Base-by-base conservation (phyloP, 805 yeast species). In the Lipomyces oligophaga region DNA sequence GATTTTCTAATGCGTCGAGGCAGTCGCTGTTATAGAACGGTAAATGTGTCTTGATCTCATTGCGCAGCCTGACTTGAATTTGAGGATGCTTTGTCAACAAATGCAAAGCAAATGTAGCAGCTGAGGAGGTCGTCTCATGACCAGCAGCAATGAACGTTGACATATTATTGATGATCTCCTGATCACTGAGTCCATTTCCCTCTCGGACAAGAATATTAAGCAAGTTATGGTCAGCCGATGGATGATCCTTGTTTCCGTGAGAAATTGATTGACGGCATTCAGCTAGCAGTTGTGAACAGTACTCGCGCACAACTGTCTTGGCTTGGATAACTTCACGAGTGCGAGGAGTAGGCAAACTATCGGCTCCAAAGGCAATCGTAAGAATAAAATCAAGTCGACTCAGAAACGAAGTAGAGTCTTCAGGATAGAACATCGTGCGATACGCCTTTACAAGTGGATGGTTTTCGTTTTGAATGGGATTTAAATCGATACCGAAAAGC, bases 121-220 rank as follows among this genome's bases (percentile, higher is more conserved):
- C 37, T 3, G 56, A 32, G 7, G 56, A 47, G 19, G 53, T 47
- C 2, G 56, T 52, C 34, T 52, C 56, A 24, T 52, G 56, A 11
- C 56, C 56, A 2, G 41, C 34, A n/a, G 32, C 16, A 11, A 24
- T 21, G n/a, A 42, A 38, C 26, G 55, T 47, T 44, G 43, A 35
- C 38, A 47, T 39, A 15, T 51, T 47, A 28, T 47, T 36, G 18
- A 27, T 26, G 15, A 51, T 43, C 26, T 51, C 52, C 20, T 26
- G 25, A 11, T 35, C 41, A 8, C 44, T 49, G 34, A 32, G 35
- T 21, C 43, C 43, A 26, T 37, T 26, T 8, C 42, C 45, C 27
- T 51, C 55, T 15, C 21, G 41, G 10, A 51, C 22, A 41, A 51
- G 33, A 7, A 44, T 11, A 26, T 24, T 43, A 16, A 51, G 36